Conservation (phyloP, 805 yeast species). For the Pichia cephalocereana region DNA sequence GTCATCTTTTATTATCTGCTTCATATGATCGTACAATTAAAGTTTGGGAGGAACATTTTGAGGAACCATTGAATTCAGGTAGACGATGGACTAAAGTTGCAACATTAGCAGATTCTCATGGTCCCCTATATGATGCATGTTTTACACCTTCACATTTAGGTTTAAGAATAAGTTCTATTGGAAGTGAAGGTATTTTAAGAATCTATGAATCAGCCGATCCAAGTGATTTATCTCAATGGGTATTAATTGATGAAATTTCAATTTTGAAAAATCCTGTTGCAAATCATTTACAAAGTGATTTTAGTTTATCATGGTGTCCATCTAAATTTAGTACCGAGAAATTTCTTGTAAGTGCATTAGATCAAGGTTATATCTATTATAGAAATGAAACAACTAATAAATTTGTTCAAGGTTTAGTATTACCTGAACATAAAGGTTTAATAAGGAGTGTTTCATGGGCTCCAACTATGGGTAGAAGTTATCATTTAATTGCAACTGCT, state of each 20-base stretch:
- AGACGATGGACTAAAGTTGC: constrained; percentile 72
- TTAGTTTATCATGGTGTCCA: constrained; percentile 85
- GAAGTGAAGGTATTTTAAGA: constrained; percentile 79
- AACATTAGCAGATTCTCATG: constrained; percentile 76
- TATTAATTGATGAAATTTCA: constrained; percentile 59
- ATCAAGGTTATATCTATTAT: constrained; percentile 73
- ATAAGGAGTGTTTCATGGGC: constrained; percentile 94
- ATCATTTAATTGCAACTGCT: constrained; percentile 86
- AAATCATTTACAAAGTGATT: constrained; percentile 73
- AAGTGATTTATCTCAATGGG: constrained; percentile 78
- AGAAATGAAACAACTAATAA: constrained; percentile 38
- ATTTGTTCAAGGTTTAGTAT: constrained; percentile 46
- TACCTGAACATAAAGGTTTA: constrained; percentile 80
- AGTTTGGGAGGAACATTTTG: constrained; percentile 84
- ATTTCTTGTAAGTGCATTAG: constrained; percentile 75
- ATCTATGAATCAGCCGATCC: constrained; percentile 88
- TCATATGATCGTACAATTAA: constrained; percentile 85
- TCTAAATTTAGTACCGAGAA: constrained; percentile 75
- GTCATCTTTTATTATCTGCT: constrained; percentile 77
- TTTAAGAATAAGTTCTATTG: constrained; percentile 73
- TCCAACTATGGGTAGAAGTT: constrained; percentile 86
- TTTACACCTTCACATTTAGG: constrained; percentile 86
- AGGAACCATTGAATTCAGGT: constrained; percentile 69
- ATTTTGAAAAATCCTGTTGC: constrained; percentile 67
- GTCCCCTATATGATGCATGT: constrained; percentile 82